A percentile compares a stretch with the other conserved stretches of the same genome.
Evolutionary conservation across 1,284 basidiomycete species (phyloP).

Genomic region (Boletellus deceptivus): DNA sequence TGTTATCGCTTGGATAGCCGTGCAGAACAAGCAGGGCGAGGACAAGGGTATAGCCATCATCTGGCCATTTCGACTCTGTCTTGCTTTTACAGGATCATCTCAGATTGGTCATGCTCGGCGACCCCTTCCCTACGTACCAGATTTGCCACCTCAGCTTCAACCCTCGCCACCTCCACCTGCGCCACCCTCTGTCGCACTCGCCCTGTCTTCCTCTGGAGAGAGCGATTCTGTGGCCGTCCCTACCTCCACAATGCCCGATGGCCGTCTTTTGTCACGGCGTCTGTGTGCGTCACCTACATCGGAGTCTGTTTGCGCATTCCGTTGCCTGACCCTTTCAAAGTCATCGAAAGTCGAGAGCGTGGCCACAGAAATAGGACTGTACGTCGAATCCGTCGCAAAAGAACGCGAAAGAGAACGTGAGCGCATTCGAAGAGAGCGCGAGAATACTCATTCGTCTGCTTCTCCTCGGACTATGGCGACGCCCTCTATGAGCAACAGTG

Average conservation of each 20-base stretch:
- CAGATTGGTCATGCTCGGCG: slow-evolving; percentile 40
- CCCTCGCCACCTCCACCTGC: slow-evolving; percentile 48
- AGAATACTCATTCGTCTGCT: slow-evolving; percentile 42
- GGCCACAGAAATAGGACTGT: slow-evolving; percentile 58
- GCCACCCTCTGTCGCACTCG: slow-evolving; percentile 19
- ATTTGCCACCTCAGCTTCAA: slow-evolving; percentile 63
- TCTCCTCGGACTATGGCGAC: slow-evolving; percentile 36
- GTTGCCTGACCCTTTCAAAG: slow-evolving; percentile 23
- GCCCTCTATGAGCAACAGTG: slow-evolving; percentile 20
- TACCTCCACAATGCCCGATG: slow-evolving; percentile 14
- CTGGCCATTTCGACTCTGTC: slow-evolving; percentile 62
- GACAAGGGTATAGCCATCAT: slow-evolving; percentile 73
- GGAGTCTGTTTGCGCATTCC: slow-evolving; percentile 26
- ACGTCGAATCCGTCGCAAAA: slow-evolving; percentile 67
- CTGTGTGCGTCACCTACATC: slow-evolving; percentile 19
- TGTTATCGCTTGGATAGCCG: slow-evolving; percentile 67
- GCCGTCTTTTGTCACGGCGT: slow-evolving; percentile 24
- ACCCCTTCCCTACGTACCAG: slow-evolving; percentile 55
- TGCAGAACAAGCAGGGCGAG: slow-evolving; percentile 74
- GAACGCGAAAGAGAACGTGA: slow-evolving; percentile 74
- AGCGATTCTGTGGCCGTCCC: neutral
- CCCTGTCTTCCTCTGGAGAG: slow-evolving; percentile 16
- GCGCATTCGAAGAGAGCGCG: slow-evolving; percentile 62
- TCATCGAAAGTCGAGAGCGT: slow-evolving; percentile 36
- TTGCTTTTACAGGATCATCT: slow-evolving; percentile 46